A percentile compares a stretch with the other conserved stretches of the same genome.
Evolutionary conservation across 73 alveolate species (phyloP).

Genomic region (Paraurostyla sp.): DNA sequence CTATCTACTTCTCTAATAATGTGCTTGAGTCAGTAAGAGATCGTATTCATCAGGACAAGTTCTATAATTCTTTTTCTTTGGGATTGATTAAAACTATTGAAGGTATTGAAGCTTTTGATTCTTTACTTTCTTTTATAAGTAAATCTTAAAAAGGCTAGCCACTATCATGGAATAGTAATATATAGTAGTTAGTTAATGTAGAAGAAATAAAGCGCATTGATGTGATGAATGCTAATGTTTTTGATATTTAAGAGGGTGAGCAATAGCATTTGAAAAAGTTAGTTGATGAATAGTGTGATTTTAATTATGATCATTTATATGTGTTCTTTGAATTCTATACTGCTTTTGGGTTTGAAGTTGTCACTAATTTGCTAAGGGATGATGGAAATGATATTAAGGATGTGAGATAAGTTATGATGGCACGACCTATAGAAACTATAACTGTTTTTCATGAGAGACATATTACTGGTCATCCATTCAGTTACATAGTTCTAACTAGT

Average conservation of each 20-base stretch:
- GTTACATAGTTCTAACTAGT: background rate
- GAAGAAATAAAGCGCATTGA: conserved; percentile 3
- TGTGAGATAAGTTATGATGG: conserved; percentile 6
- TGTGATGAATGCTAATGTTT: background rate
- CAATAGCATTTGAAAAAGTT: background rate
- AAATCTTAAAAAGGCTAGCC: background rate
- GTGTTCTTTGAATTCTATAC: conserved; percentile 45
- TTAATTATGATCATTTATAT: conserved; percentile 12
- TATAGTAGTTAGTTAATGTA: background rate
- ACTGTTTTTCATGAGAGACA: conserved; percentile 23
- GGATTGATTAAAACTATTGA: conserved; percentile 37
- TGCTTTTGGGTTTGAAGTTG: conserved; percentile 43
- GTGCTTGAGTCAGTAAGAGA: conserved; percentile 11
- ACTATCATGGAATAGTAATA: conserved; percentile 29
- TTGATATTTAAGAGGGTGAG: background rate
- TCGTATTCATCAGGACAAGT: conserved; percentile 36
- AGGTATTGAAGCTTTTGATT: conserved; percentile 19
- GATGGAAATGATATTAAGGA: conserved; percentile 12
- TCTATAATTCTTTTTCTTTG: conserved; percentile 16
- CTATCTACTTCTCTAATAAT: conserved; percentile 53
- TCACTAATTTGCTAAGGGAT: conserved; percentile 13
- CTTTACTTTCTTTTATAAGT: background rate
- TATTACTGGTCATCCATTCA: background rate
- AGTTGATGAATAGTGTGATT: background rate
- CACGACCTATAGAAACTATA: background rate